Base-by-base conservation (phyloP, 2,329 filamentous ascomycete species). In the Cytospora piceicola region DNA sequence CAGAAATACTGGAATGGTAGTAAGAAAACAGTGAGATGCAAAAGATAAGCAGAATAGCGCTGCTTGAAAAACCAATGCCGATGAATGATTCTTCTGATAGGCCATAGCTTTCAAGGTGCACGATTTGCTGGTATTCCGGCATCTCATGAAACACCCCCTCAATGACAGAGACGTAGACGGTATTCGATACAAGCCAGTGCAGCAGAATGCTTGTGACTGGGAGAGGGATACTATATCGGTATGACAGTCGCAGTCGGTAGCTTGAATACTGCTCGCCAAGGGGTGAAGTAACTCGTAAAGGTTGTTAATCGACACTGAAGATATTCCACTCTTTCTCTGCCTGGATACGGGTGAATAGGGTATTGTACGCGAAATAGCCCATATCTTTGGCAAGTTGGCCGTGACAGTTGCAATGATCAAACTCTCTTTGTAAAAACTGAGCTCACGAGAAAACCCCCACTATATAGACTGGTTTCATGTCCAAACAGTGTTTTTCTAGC, bases 161-260 rank as follows among this genome's bases (percentile, higher is more conserved):
- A 8, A 65, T 51, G 9, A 70, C 39, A 51, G 70, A 64, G 55
- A 73, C 22, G 27, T 67, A 71, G 2, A 72, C 11, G 32, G 64
- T 66, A 52, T 69, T 70, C 55, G 72, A 73, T 46, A 73, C 36
- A 1, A 70, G 24, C 69, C 69, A 70, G 53, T 72, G 71, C 1
- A 72, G 46, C 2, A 69, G 17, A 3, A 57, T 54, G 34, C 69
- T 69, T 1, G 66, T 53, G 3, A 54, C 30, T 0, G 73, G 58
- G 8, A 74, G 63, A 1, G 72, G 70, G 6, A 73, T 29, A 20
- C 68, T 69, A 55, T 70, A 73, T 12, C 56, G 56, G 29, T 72
- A 73, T 9, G 72, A 71, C 2, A 73, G 54, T 46, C 72, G 71
- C 2, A 73, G 63, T 42, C 70, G 58, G 56, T 72, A 73, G 2